A percentile compares a stretch with the other conserved stretches of the same genome.
These are phyloP conservation scores for Candida easanensis DNA, from an alignment of 805 yeast genomes.

Conservation along the genomic window DNA sequence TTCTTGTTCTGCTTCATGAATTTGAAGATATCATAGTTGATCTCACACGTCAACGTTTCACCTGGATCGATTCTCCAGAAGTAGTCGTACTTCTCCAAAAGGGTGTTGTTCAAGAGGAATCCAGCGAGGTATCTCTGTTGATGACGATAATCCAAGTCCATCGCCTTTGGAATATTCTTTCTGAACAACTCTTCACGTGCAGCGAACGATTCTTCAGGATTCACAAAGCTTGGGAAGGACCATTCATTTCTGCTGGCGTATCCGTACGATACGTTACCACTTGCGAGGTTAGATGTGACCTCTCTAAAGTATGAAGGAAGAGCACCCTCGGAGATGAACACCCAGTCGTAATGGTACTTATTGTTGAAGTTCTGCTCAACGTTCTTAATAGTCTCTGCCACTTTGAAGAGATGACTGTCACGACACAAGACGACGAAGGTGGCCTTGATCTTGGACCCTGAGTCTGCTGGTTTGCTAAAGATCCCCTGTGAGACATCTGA, in stretches of 20 bases:
- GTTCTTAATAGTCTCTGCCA: slow-evolving; percentile 60
- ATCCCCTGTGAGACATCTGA: slow-evolving; percentile 7
- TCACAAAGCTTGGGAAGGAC: slow-evolving; percentile 62
- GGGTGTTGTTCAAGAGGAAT: slow-evolving; percentile 60
- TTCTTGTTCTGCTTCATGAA: slow-evolving; percentile 51
- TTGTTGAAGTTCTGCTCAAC: slow-evolving; percentile 74
- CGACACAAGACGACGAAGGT: slow-evolving; percentile 48
- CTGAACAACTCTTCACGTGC: slow-evolving; percentile 40
- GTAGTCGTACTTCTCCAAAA: slow-evolving; percentile 55
- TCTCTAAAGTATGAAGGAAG: slow-evolving; percentile 51
- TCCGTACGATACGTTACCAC: slow-evolving; percentile 63
- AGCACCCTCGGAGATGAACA: slow-evolving; percentile 62
- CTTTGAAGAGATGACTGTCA: slow-evolving; percentile 9
- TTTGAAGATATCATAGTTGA: slow-evolving; percentile 62
- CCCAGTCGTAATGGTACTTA: slow-evolving; percentile 68
- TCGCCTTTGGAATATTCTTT: slow-evolving; percentile 49
- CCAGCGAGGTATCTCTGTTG: slow-evolving; percentile 45
- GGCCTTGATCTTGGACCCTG: slow-evolving; percentile 44
- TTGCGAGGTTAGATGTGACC: slow-evolving; percentile 41
- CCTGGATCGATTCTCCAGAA: slow-evolving; percentile 78
- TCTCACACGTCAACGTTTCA: slow-evolving; percentile 53
- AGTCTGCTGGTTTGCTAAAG: slow-evolving; percentile 1
- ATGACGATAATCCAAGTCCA: slow-evolving; percentile 57
- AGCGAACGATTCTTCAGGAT: slow-evolving; percentile 41
- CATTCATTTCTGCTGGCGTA: slow-evolving; percentile 54